A percentile compares a stretch with the other conserved stretches of the same genome.
These are phyloP conservation scores for Penicillium antarcticum DNA, from an alignment of 495 filamentous ascomycete species.

Conservation along the genomic window DNA sequence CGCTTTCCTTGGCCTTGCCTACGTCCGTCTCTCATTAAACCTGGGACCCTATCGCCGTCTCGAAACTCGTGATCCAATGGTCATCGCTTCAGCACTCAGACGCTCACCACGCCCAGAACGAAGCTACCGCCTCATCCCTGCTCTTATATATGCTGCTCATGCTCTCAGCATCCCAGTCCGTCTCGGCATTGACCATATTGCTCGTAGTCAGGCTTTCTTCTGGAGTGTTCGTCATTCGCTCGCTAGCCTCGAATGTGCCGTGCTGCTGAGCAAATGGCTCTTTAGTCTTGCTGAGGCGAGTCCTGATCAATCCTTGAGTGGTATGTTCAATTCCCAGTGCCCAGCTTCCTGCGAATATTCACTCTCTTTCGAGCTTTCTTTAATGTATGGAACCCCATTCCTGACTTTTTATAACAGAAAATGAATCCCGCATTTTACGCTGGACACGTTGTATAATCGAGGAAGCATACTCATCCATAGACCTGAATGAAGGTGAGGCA, in stretches of 20 bases:
- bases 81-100: slow-evolving; percentile 31
- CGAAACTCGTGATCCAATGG: slow-evolving; percentile 33
- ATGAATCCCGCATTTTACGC: slow-evolving; percentile 36
- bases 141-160: slow-evolving; percentile 37
- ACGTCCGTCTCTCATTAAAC: slow-evolving; percentile 37
- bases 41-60: slow-evolving; percentile 36
- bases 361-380: not conserved
- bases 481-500: slow-evolving; percentile 27
- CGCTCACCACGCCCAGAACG: slow-evolving; percentile 32
- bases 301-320: slow-evolving; percentile 28
- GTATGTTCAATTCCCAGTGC: slow-evolving; percentile 13
- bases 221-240: slow-evolving; percentile 50
- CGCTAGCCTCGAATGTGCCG: slow-evolving; percentile 46
- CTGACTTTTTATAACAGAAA: slow-evolving; percentile 18
- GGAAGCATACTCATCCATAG: slow-evolving; percentile 37
- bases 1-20: slow-evolving; percentile 37
- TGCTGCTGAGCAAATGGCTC: slow-evolving; percentile 49
- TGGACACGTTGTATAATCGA: slow-evolving; percentile 38
- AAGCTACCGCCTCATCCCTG: slow-evolving; percentile 36
- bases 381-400: not conserved
- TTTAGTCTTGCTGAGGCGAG: slow-evolving; percentile 31
- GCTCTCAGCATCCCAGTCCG: slow-evolving; percentile 40
- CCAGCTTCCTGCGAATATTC: not conserved
- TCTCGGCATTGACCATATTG: slow-evolving; percentile 42
- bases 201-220: slow-evolving; percentile 44